Base-by-base conservation (phyloP, 768 basidiomycete species). In the Mycena metata region DNA sequence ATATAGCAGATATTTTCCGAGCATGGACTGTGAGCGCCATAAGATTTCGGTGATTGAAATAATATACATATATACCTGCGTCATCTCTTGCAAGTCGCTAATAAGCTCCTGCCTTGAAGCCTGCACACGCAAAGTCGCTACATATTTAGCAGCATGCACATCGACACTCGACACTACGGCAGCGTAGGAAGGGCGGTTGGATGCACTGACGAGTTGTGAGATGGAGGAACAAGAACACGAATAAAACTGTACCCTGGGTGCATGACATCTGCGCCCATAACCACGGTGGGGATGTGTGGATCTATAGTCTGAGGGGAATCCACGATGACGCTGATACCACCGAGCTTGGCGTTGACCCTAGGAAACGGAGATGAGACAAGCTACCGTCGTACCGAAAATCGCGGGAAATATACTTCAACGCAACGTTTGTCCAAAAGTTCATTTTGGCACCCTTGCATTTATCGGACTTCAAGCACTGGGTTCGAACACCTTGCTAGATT, bases 271-370 rank as follows among this genome's bases (percentile, higher is more conserved):
- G 62, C 65, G 85, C 93, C 94, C 86, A 95, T 90, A 57, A 95
- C 88, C 9, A 95, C 88, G 0, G 93, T 93, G 1, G 93, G 93
- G 69, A 88, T 87, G 26, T 86, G 82, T 1, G 90, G 86, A 72
- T 95, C 92, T 0, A 86, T 82, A 2, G 90, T 89, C 0, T 90
- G 89, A 13, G 84, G 80, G 0, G 90, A 84, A 51, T 93, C 91
- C 0, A 92, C 91, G 21, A 95, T 83, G 0, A 88, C 87, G 73
- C 95, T 95, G 75, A 94, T 91, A 0, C 94, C 94, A 15, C 93
- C 94, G 0, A 94, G 82, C 76, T 95, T 95, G 15, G 92, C 93
- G 66, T 95, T 95, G 72, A 95, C 84, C 76, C 93, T 95, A n/a
- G n/a, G n/a, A n/a, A 65, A 21, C 24, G 54, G 17, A 42, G 59